Conservation (phyloP, 306 rosid species). For the Prunus dulcis region DNA sequence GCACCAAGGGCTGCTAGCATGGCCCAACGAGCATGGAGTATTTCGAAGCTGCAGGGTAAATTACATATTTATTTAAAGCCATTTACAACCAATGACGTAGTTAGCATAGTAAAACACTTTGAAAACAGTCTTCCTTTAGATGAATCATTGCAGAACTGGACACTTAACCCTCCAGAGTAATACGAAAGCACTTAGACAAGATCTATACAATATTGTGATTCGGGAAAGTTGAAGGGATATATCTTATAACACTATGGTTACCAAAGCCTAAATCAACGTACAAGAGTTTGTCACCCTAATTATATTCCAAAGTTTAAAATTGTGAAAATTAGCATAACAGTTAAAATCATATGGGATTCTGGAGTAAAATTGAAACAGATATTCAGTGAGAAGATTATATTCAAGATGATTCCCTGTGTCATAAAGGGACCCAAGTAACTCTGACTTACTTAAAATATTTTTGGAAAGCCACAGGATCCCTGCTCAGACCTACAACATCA, state of each 20-base stretch:
- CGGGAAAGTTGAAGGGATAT: not conserved
- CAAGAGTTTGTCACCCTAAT: not conserved
- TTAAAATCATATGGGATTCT: not conserved
- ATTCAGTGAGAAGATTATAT: not conserved
- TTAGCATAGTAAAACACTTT: not conserved
- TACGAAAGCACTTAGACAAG: not conserved
- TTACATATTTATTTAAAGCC: not conserved
- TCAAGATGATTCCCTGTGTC: not conserved
- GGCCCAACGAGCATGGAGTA: constrained; percentile 99
- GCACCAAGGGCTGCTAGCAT: constrained; percentile 90
- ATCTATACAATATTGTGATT: not conserved
- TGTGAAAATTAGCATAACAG: not conserved
- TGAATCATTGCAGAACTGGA: not conserved
- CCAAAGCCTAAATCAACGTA: not conserved
- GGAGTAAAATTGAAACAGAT: not conserved
- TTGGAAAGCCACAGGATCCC: constrained; percentile 65
- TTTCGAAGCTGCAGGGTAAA: constrained; percentile 66
- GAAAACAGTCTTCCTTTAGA: not conserved
- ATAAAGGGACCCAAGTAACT: constrained; percentile 2
- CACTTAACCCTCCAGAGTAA: not conserved
- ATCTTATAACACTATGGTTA: not conserved
- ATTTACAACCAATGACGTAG: not conserved
- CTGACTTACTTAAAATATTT: constrained; percentile 72
- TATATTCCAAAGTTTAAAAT: not conserved
- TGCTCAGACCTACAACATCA: constrained; percentile 71